phyloP scores from a whole-genome alignment of 2,329 filamentous ascomycete species.

The Aspergillus pseudoglaucus region DNA sequence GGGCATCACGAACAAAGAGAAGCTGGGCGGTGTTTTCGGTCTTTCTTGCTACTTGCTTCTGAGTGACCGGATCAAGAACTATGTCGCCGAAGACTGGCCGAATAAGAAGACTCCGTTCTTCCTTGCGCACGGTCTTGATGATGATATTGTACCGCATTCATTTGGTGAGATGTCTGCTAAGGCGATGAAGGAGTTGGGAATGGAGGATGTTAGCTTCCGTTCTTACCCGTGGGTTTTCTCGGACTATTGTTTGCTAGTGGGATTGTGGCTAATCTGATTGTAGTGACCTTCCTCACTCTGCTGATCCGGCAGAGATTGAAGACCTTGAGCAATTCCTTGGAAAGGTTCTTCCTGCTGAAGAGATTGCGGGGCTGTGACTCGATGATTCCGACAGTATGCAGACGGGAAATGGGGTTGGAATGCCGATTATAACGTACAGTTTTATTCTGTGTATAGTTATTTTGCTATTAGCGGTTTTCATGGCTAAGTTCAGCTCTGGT shows the following conservation, averaged over 20 bases:
- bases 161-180: constrained; percentile 65
- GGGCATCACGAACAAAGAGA: constrained; percentile 65
- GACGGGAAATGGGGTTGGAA: not conserved
- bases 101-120: constrained; percentile 77
- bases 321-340: constrained; percentile 65
- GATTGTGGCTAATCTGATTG: constrained; percentile 5
- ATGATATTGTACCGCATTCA: constrained; percentile 63
- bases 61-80: constrained; percentile 55
- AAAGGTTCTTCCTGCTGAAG: constrained; percentile 45
- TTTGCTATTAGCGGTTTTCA: constrained; percentile 16
- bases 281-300: constrained; percentile 68
- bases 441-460: constrained; percentile 19
- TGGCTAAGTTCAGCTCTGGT: constrained; percentile 11
- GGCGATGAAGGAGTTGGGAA: constrained; percentile 61
- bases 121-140: constrained; percentile 78
- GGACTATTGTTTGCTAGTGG: not conserved
- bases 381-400: constrained; percentile 4
- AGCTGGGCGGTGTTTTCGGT: constrained; percentile 81
- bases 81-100: constrained; percentile 48
- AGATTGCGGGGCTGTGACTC: constrained; percentile 31
- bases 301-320: constrained; percentile 70
- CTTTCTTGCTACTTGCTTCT: constrained; percentile 77
- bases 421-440: constrained; percentile 9
- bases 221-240: constrained; percentile 56
- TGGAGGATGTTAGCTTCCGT: constrained; percentile 63